Evolutionary conservation across 352 stramenopile species (phyloP), one percentile per base, ranked within the genome.

Genomic region (Globisporangium paddicum): DNA sequence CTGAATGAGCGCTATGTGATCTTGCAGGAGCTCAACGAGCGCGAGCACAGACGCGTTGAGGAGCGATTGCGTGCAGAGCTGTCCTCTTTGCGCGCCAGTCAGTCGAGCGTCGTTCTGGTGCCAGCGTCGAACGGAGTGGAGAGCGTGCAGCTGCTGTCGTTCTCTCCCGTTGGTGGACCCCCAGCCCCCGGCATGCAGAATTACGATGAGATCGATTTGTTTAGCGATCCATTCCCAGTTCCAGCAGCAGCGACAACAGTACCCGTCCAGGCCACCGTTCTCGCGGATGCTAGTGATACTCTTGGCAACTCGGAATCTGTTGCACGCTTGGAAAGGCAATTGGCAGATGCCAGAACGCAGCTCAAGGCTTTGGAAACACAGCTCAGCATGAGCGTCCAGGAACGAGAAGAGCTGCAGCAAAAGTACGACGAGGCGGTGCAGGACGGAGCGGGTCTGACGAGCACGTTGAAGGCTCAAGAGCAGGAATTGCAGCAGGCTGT

Each of bases 151-250:
- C 42, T 90, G 44, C 44, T 79, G 56, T 63, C 76, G 18, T 55
- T 85, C 41, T 84, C 81, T 0, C 78, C 74, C 21, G 42, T 72
- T 21, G 58, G 48, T 21, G 40, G 57, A 0, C 42, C 44, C 25
- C 26, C 49, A 6, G 25, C 48, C 11, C 45, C 60, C 1, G 64
- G 54, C 0, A 65, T 67, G 21, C 67, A 59, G 25, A 67, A 65
- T 18, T 86, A 86, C 37, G 67, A 87, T 19, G 74, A 88, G 40
- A 82, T 89, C 45, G 78, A 90, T 48, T 50, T 90, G 56, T 25
- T 82, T 16, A 68, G 47, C 21, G 66, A 73, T 21, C 48, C 64
- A 18, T 58, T 61, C 34, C 41, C 45, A 2, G 3, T n/a, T 21
- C 41, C 30, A 14, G 11, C 32, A 23, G 0, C 18, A 25, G 21